Evolutionary conservation across 2,329 filamentous ascomycete species (phyloP), one percentile per base, ranked within the genome.

Genomic region (Fusarium sambucinum): DNA sequence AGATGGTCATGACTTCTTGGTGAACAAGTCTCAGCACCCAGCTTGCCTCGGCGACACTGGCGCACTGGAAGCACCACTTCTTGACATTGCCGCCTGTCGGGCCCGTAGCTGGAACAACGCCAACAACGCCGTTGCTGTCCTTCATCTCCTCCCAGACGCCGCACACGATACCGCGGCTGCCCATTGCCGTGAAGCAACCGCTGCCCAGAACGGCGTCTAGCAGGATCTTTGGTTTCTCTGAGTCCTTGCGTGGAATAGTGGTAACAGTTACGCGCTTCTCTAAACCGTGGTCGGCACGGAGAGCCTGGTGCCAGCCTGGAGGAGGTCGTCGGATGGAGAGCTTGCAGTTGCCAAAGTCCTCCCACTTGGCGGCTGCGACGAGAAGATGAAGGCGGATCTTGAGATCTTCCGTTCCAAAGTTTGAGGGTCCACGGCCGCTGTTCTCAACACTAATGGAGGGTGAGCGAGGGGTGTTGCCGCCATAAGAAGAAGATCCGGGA

Each of bases 191-290:
- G 79, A 97, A 96, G 75, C 92, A 94, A 58, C 89, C 92, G 76
- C 94, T 93, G 13, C 91, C 91, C 3, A 97, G 83, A 47, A 94
- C 94, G 2, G 92, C 93, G 77, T 98, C 95, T 1, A 97, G 84
- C 35, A 97, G 79, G 2, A 90, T 84, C 63, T 89, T 83, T 23
- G 87, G 87, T 66, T 82, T 78, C 33, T 86, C 84, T 21, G 79
- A 77, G n/a, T 82, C 79, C 75, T 86, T 87, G 77, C 89, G 87
- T 2, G 89, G 90, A 74, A 93, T 90, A 8, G 89, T 89, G 6
- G 87, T 88, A 25, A 97, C 89, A 17, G 97, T 83, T 60, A 99
- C 89, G 11, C 95, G 90, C 82, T 97, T 97, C 81, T 97, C 92
- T 67, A 91, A 81, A 19, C 90, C 89, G 71, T 90, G 86, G 65